These are phyloP conservation scores for Tothia fuscella DNA, from an alignment of 2,329 filamentous ascomycete genomes.

Conservation along the genomic window DNA sequence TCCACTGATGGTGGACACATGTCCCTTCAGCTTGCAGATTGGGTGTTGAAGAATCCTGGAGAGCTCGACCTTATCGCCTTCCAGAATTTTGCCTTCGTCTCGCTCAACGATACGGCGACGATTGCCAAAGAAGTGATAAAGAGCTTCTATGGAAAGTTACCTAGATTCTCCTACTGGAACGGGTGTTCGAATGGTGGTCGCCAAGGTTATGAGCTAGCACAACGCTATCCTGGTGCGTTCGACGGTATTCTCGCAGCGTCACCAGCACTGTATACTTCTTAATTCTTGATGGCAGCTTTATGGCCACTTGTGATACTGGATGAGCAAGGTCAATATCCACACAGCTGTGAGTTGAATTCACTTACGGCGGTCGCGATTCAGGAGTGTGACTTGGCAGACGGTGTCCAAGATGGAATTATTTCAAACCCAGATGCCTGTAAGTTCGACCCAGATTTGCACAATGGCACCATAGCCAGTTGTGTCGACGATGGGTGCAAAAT, in stretches of 20 bases:
- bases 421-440: conserved; percentile 3
- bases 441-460: not conserved
- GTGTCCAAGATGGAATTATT: conserved; percentile 8
- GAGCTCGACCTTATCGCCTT: conserved; percentile 21
- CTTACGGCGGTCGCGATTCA: not conserved
- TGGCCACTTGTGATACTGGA: not conserved
- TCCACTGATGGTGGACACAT: conserved; percentile 22
- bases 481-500: not conserved
- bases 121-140: not conserved
- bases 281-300: not conserved
- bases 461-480: not conserved
- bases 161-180: not conserved
- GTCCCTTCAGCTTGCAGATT: not conserved
- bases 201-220: not conserved
- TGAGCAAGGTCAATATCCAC: not conserved
- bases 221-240: not conserved
- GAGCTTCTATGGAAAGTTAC: not conserved
- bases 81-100: conserved; percentile 26
- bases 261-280: conserved; percentile 10
- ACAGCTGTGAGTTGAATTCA: not conserved
- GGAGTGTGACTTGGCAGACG: conserved; percentile 8
- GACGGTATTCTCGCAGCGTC: not conserved
- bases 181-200: not conserved
- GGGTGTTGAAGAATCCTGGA: conserved; percentile 15
- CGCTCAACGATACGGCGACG: conserved; percentile 20